Evolutionary conservation across 2,329 filamentous ascomycete species (phyloP).

Genomic region (Penicillium sp.): DNA sequence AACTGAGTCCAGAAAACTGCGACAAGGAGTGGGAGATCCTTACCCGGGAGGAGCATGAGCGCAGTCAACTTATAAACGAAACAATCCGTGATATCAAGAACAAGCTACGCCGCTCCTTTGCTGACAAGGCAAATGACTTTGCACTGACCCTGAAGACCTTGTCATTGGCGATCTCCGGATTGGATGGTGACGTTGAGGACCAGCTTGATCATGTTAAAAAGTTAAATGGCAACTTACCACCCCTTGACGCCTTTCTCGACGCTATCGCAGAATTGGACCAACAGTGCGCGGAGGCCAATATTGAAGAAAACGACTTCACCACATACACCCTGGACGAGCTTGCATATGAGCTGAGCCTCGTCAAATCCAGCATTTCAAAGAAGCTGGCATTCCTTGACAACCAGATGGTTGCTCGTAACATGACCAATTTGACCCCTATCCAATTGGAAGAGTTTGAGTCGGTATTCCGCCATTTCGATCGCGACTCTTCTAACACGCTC

Average conservation of each 20-base stretch:
- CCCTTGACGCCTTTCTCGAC: conserved; percentile 86
- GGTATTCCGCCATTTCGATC: conserved; percentile 96
- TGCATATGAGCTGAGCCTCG: conserved; percentile 86
- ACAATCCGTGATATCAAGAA: conserved; percentile 99
- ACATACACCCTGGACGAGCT: conserved; percentile 98
- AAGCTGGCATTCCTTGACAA: conserved; percentile 97
- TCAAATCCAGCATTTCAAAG: conserved; percentile 89
- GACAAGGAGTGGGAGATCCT: conserved; percentile 79
- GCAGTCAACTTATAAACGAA: conserved; percentile 94
- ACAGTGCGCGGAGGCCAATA: conserved; percentile 93
- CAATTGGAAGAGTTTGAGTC: conserved; percentile 98
- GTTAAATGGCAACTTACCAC: conserved; percentile 79
- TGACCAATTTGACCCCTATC: conserved; percentile 98
- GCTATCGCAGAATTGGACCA: conserved; percentile 82
- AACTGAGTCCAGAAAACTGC: conserved; percentile 77
- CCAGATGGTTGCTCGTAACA: conserved; percentile 95
- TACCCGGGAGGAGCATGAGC: conserved; percentile 78
- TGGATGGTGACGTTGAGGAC: conserved; percentile 95
- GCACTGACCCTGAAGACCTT: conserved; percentile 92
- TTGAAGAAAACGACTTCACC: conserved; percentile 99
- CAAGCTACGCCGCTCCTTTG: conserved; percentile 83
- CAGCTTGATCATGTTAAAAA: conserved; percentile 84
- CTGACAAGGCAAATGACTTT: conserved; percentile 98
- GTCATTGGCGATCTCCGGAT: conserved; percentile 89
- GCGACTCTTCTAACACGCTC: conserved; percentile 84